Conservation (phyloP, 805 yeast genomes). For the Blastobotrys parvus region DNA sequence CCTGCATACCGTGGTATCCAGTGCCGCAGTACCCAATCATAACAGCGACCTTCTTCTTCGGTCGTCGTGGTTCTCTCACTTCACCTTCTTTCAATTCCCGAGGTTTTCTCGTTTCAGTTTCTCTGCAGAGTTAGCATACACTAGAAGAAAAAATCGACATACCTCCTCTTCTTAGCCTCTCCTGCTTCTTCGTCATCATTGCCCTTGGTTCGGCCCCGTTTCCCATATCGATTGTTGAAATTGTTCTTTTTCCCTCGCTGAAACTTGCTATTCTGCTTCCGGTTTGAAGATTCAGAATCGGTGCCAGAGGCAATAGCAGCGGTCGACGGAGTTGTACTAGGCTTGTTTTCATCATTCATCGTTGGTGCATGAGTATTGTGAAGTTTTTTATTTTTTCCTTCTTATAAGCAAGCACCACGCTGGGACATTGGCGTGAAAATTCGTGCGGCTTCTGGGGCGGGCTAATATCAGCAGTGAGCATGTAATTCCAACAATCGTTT, state of each 20-base stretch:
- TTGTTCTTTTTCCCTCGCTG: constrained; percentile 1
- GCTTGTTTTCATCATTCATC: neutral
- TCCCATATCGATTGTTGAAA: constrained; percentile 1
- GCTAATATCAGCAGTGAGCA: no score
- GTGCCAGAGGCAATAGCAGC: no score
- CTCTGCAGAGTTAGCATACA: neutral
- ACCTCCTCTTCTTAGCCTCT: constrained; percentile 1
- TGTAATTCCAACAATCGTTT: no score
- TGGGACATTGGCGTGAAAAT: no score
- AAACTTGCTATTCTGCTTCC: neutral
- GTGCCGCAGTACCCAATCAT: constrained; percentile 93
- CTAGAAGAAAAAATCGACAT: neutral
- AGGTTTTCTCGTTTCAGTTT: constrained; percentile 14
- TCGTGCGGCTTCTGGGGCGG: no score
- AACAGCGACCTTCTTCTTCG: constrained; percentile 78
- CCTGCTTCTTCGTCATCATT: neutral
- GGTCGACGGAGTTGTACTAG: neutral
- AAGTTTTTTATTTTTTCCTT: no score
- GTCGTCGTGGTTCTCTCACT: constrained; percentile 31
- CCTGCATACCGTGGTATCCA: constrained; percentile 94
- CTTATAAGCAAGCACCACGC: no score
- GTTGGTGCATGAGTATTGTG: no score
- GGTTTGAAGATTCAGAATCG: neutral
- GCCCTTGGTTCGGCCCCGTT: neutral
- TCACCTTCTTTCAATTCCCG: constrained; percentile 21